Evolutionary conservation across 2,329 filamentous ascomycete species (phyloP), one percentile per base, ranked within the genome.

Genomic region (Exserohilum rostratum): DNA sequence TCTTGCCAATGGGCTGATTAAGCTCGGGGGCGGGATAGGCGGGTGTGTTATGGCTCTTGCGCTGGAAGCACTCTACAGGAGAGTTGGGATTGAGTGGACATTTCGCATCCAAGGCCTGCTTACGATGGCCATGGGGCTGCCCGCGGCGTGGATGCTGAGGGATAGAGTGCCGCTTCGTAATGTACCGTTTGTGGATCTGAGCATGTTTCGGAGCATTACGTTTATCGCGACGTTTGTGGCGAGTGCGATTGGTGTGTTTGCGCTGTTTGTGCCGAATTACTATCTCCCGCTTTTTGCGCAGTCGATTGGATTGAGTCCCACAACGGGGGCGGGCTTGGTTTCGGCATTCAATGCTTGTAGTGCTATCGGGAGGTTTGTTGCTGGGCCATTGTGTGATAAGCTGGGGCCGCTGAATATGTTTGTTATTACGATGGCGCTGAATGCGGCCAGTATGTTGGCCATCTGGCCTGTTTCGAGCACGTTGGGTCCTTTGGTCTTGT

Each of bases 391-490:
- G 5, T 69, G 69, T 54, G 69, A 74, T 47, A 61, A 61, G 22
- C 55, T 73, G 17, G 71, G 72, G 0, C 65, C 69, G 13, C 57
- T 71, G n/a, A 73, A 73, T 38, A 73, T 61, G 46, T 65, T 72
- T 27, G 59, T 70, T 10, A 53, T 70, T 31, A 62, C 65, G 2
- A 69, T 67, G 62, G 25, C 61, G 0, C 27, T 71, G 27, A 68
- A 73, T 31, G 65, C 66, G 0, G 44, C 58, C 2, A 67, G 61
- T 25, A 71, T 73, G 68, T 49, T 71, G 5, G 69, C 67, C 0
- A 71, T 71, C 11, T 72, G 69, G 70, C 67, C 68, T 6, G 63
- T 70, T 0, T 69, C 66, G 0, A 62, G 61, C 9, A 62, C 66
- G 0, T 18, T 71, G 13, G 64, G 56, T 1, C 66, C 70, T 1